These are phyloP conservation scores for Nicotiana otophora DNA, from an alignment of 257 asterid genomes.

Conservation along the genomic window DNA sequence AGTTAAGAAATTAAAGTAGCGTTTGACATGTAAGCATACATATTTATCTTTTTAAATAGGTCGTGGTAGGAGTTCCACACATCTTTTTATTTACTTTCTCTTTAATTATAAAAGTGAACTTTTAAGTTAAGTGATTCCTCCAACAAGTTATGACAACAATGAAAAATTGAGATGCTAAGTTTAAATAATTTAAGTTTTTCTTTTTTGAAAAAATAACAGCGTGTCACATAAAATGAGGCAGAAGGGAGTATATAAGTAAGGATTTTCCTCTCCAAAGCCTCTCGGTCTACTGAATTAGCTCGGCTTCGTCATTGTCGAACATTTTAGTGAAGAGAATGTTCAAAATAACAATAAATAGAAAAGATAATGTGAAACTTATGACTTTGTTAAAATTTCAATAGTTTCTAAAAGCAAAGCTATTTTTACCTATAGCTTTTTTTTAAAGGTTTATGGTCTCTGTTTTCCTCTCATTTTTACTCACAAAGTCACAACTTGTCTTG, in stretches of 20 bases:
- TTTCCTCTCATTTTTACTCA: background rate
- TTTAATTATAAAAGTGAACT: background rate
- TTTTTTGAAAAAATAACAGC: too few relatives aligned
- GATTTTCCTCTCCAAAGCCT: background rate
- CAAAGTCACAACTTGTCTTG: background rate
- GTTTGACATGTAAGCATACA: too few relatives aligned
- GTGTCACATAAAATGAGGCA: background rate
- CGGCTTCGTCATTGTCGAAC: background rate
- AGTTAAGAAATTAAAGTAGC: background rate
- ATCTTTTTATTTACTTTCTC: background rate
- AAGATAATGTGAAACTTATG: background rate
- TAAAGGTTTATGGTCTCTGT: background rate
- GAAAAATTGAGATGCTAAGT: background rate
- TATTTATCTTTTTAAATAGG: too few relatives aligned
- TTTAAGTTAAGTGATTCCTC: too few relatives aligned
- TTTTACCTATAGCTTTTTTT: background rate
- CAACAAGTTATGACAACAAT: background rate
- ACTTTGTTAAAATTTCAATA: background rate
- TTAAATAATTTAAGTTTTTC: too few relatives aligned
- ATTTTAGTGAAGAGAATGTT: background rate
- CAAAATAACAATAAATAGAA: too few relatives aligned
- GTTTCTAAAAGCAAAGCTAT: background rate
- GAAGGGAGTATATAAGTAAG: background rate
- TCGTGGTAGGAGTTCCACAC: background rate
- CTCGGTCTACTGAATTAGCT: background rate